Conservation (phyloP, 1,284 basidiomycete genomes). For the Cutaneotrichosporon curvatum region DNA sequence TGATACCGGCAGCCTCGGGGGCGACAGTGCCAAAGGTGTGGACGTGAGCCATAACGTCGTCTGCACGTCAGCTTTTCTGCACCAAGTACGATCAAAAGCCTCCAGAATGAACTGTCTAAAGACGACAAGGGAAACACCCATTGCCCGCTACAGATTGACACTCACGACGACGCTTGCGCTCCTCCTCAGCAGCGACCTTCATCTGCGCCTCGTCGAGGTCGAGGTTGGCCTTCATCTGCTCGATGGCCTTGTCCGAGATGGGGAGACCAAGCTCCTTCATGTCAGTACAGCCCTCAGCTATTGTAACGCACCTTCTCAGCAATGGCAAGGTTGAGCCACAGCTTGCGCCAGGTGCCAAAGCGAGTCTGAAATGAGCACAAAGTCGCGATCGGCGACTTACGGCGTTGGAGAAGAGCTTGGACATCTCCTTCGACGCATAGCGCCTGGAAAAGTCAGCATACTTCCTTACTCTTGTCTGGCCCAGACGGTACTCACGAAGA, state of each 20-base stretch:
- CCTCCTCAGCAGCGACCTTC: constrained; percentile 82
- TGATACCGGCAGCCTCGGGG: constrained; percentile 92
- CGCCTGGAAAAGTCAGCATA: constrained; percentile 55
- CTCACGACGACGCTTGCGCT: constrained; percentile 83
- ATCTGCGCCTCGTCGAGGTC: constrained; percentile 88
- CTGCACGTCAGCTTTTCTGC: constrained; percentile 19
- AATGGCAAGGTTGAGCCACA: constrained; percentile 94
- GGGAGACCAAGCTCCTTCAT: constrained; percentile 71
- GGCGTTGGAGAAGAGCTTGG: constrained; percentile 83
- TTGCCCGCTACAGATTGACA: constrained; percentile 8
- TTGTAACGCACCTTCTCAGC: constrained; percentile 77
- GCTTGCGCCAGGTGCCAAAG: constrained; percentile 91
- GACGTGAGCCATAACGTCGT: constrained; percentile 99
- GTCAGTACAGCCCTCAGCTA: constrained; percentile 1
- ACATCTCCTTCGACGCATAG: constrained; percentile 99
- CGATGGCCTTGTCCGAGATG: constrained; percentile 83
- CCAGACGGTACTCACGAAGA: constrained; percentile 42
- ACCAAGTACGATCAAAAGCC: neutral
- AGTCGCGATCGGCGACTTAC: constrained; percentile 49
- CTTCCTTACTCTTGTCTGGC: neutral
- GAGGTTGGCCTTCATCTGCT: constrained; percentile 87
- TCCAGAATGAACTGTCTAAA: no score
- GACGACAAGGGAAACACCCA: neutral
- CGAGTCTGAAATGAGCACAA: constrained; percentile 59
- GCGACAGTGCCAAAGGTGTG: constrained; percentile 93